A percentile compares a stretch with the other conserved stretches of the same genome.
These are phyloP conservation scores for Hypsizygus ulmarius DNA, from an alignment of 1,284 basidiomycete species.

Conservation along the genomic window DNA sequence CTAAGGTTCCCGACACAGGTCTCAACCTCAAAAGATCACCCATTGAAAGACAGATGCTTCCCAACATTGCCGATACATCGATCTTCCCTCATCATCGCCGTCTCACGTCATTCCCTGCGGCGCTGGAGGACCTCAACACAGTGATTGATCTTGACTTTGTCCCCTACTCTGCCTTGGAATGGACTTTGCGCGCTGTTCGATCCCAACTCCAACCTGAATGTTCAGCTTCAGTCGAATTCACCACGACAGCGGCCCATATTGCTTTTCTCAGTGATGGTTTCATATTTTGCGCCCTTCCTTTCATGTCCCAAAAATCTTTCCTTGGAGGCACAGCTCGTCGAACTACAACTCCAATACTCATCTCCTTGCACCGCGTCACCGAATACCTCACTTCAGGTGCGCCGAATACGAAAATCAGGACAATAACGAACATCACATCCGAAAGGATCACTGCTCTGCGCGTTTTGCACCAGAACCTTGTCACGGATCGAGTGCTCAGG, in stretches of 20 bases:
- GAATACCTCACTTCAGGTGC: conserved; percentile 30
- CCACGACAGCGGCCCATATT: conserved; percentile 19
- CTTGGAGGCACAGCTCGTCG: conserved; percentile 9
- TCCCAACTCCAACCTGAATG: conserved; percentile 6
- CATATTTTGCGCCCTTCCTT: conserved; percentile 34
- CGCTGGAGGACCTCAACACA: neutral
- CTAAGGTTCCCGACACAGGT: neutral
- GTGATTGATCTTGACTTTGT: conserved; percentile 24
- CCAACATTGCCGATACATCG: neutral
- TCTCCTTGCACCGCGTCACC: conserved; percentile 31
- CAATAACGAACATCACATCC: conserved; percentile 43
- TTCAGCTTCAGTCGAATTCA: conserved; percentile 18
- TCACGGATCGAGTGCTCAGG: conserved; percentile 26
- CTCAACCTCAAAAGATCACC: too few species aligned
- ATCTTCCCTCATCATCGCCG: neutral
- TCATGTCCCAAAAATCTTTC: conserved; percentile 28
- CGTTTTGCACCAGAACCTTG: conserved; percentile 30
- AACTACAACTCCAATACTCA: conserved; percentile 32
- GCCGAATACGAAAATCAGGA: conserved; percentile 32
- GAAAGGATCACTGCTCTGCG: conserved; percentile 32
- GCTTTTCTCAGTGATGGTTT: conserved; percentile 27
- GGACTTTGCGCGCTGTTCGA: conserved; percentile 12
- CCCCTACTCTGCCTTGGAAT: conserved; percentile 16
- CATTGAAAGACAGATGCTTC: too few species aligned
- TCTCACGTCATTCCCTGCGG: neutral